Evolutionary conservation across 768 basidiomycete genomes (phyloP), one percentile per base, ranked within the genome.

Genomic region (Stropharia rugosoannulata): DNA sequence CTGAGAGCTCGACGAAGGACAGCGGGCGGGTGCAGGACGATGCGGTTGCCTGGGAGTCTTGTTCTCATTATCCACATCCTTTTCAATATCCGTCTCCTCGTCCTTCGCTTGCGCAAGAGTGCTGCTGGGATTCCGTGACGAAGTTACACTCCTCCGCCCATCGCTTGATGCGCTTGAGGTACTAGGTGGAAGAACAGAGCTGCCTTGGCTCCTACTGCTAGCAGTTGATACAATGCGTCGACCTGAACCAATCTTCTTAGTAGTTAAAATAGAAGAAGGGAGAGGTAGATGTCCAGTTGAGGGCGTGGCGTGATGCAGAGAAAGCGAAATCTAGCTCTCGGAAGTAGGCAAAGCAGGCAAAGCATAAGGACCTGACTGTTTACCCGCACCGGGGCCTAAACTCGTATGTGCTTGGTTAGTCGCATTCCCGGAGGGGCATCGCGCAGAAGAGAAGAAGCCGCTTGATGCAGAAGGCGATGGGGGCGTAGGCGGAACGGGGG

Each of bases 301-400:
- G 4, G 18, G 38, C 18, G 56, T 51, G 15, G 57, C 54, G 3
- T 61, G 51, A 12, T 61, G 55, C 18, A 64, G 51, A 0, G 65
- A 66, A 1, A 64, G 44, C 32, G 62, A 60, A 35, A 59, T 63
- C 18, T 55, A 45, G 5, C 58, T 60, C n/a, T 49, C 51, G 1
- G 57, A 56, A 0, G 50, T 48, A 10, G 61, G 62, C 3, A 65
- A 55, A 8, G 62, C 59, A 2, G 61, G 66, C 1, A 64, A 45
- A 1, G 59, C 39, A 27, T 62, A 67, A 4, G 64, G 64, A 15
- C 59, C n/a, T 6, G 49, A 44, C 3, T 49, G 56, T 10, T 19
- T 37, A 11, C 6, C 25, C 40, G 46, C 29, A 32, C 29, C 29
- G 6, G 29, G 9, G 29, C 7, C 29, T 7, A 7, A 4, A 29